These are phyloP conservation scores for Acer campestre DNA, from an alignment of 345 rosid genomes.

Conservation along the genomic window DNA sequence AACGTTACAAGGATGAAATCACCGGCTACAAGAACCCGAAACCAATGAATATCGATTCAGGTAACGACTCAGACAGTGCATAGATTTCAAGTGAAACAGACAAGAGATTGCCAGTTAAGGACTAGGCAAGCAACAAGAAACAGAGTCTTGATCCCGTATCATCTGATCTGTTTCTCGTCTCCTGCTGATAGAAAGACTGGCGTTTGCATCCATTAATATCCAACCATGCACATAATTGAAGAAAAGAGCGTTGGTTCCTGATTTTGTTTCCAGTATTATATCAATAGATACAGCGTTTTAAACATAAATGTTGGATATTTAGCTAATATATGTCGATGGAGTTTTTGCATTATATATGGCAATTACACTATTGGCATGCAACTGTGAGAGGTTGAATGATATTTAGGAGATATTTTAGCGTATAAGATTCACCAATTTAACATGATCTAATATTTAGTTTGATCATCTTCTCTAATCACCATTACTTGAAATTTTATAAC, in stretches of 20 bases:
- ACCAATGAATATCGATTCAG: slow-evolving; percentile 67
- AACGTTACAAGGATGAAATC: slow-evolving; percentile 68
- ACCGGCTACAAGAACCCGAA: slow-evolving; percentile 76
- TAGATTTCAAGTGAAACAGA: background rate
- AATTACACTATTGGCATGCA: background rate
- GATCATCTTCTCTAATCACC: background rate
- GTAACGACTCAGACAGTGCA: slow-evolving; percentile 39
- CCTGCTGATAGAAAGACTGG: background rate
- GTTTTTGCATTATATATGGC: background rate
- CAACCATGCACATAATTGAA: background rate
- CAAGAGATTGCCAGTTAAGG: background rate
- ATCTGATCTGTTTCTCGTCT: background rate
- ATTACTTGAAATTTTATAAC: no score
- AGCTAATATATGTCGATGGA: background rate
- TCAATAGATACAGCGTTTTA: background rate
- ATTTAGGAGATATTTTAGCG: background rate
- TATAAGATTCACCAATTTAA: background rate
- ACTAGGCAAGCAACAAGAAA: background rate
- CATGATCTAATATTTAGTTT: no score
- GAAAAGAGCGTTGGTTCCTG: background rate
- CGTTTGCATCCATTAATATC: background rate
- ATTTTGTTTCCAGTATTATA: background rate
- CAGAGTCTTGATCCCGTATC: background rate
- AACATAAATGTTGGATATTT: background rate
- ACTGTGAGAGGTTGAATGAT: no score